Conservation (phyloP, 257 asterid species). For the Craterostigma plantagineum region DNA sequence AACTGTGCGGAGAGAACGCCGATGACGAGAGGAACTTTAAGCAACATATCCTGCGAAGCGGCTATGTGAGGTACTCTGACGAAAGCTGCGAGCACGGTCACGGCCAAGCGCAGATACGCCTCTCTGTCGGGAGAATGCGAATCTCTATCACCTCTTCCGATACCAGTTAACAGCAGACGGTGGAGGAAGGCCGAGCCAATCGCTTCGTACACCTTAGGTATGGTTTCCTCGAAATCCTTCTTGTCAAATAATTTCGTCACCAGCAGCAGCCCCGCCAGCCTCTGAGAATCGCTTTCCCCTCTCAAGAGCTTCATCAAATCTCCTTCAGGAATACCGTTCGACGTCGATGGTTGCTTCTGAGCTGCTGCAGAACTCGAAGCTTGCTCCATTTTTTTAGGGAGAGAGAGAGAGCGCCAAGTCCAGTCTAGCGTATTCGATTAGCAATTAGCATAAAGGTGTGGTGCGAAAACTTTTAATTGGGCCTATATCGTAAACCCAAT, state of each 20-base stretch:
- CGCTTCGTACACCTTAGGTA: constrained; percentile 47
- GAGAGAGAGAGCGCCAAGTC: too few species aligned
- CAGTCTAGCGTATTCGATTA: too few species aligned
- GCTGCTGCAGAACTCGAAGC: too few species aligned
- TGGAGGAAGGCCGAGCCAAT: constrained; percentile 53
- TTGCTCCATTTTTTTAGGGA: too few species aligned
- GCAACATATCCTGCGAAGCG: constrained; percentile 41
- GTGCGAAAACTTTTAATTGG: too few species aligned
- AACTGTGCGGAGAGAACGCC: constrained; percentile 37
- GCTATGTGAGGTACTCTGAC: constrained; percentile 65
- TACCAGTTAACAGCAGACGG: constrained; percentile 69
- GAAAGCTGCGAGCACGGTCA: constrained; percentile 50
- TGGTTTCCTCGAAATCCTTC: constrained; percentile 33
- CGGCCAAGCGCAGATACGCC: constrained; percentile 58
- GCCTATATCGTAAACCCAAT: too few species aligned
- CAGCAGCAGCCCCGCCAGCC: constrained; percentile 65
- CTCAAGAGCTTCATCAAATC: constrained; percentile 45
- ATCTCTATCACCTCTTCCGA: constrained; percentile 19
- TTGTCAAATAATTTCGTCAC: constrained; percentile 56
- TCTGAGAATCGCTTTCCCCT: constrained; percentile 69
- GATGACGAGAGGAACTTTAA: constrained; percentile 35
- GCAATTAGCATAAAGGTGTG: too few species aligned
- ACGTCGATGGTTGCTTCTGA: too few species aligned
- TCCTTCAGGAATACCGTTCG: constrained; percentile 10
- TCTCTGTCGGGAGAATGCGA: constrained; percentile 23